Evolutionary conservation across 1,284 basidiomycete species (phyloP), one percentile per base, ranked within the genome.

Genomic region (Cutaneotrichosporon sp.): DNA sequence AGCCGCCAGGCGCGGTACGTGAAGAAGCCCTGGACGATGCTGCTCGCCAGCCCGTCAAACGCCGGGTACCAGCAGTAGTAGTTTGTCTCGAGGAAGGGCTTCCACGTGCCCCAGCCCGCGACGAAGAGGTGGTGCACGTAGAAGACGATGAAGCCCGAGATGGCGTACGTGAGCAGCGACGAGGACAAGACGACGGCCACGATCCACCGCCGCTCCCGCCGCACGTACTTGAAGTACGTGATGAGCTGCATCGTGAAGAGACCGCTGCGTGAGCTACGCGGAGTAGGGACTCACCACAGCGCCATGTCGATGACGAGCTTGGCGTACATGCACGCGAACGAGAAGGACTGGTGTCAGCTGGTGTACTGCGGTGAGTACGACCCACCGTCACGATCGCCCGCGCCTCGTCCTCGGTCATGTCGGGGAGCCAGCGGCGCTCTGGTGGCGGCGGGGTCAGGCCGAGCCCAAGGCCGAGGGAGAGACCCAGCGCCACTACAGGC

Each of bases 21-120:
- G 60, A 75, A 75, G 65, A 73, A 75, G 18, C 29, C 52, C 59
- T 73, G 73, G 36, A 72, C 63, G 27, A 62, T 22, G 36, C 46
- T 45, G 1, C 53, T 52, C 14, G 56, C 54, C 27, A 60, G 6
- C 1, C 45, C 52, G 56, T 70, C 67, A 24, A 69, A 49, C 52
- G 68, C 53, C 5, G 69, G 67, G 34, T 63, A 65, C 63, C 63
- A 67, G 11, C 58, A 51, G 14, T 20, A 14, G 38, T 47, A 33
- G 13, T 36, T 38, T 14, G 52, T 54, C 29, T 31, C 27, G 31
- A 51, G 50, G 50, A 51, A 51, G 16, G 29, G 50, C 13, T 31
- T 29, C 18, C 50, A n/a, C n/a, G 10, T 10, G 9, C 50, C 50
- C n/a, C 29, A 51, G 18, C 29, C 29, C 16, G 29, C 29, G 9